These are phyloP conservation scores for Saccharomyces hybrid DNA, from an alignment of 1,139 yeast genomes.

Conservation along the genomic window DNA sequence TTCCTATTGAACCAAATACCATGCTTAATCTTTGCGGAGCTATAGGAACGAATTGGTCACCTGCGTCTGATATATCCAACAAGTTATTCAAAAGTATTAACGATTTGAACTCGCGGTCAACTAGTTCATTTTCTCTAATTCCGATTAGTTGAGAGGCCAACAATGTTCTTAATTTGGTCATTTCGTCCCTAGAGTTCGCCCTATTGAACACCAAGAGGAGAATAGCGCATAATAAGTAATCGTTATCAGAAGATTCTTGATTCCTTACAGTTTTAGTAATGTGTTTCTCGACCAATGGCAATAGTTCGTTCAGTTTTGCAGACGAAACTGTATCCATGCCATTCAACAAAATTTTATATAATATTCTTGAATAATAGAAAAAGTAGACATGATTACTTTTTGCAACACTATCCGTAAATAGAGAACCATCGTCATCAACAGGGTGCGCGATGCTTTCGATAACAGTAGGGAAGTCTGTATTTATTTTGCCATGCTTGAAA, in stretches of 20 bases:
- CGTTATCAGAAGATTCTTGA: background rate
- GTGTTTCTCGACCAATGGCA: conserved; percentile 31
- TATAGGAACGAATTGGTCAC: conserved; percentile 33
- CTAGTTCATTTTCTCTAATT: conserved; percentile 37
- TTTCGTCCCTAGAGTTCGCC: conserved; percentile 33
- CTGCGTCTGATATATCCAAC: conserved; percentile 24
- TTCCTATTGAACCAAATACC: conserved; percentile 48
- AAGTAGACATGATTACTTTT: background rate
- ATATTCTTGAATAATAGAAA: conserved; percentile 26
- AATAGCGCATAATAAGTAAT: conserved; percentile 33
- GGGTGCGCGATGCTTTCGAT: background rate
- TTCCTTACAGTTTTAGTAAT: conserved; percentile 26
- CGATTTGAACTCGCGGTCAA: conserved; percentile 39
- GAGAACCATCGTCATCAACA: background rate
- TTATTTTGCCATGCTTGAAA: conserved; percentile 5
- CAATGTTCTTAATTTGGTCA: conserved; percentile 34
- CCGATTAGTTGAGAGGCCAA: conserved; percentile 64
- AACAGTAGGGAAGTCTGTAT: conserved; percentile 18
- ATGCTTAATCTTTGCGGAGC: conserved; percentile 55
- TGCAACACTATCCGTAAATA: conserved; percentile 6
- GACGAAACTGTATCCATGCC: conserved; percentile 28
- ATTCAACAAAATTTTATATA: conserved; percentile 24
- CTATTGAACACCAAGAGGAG: conserved; percentile 36
- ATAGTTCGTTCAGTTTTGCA: background rate
- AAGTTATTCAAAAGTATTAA: conserved; percentile 46